Evolutionary conservation across 164 flowering plant genomes (phyloP), one percentile per base, ranked within the genome.

Genomic region (Kalanchoe fedtschenkoi): DNA sequence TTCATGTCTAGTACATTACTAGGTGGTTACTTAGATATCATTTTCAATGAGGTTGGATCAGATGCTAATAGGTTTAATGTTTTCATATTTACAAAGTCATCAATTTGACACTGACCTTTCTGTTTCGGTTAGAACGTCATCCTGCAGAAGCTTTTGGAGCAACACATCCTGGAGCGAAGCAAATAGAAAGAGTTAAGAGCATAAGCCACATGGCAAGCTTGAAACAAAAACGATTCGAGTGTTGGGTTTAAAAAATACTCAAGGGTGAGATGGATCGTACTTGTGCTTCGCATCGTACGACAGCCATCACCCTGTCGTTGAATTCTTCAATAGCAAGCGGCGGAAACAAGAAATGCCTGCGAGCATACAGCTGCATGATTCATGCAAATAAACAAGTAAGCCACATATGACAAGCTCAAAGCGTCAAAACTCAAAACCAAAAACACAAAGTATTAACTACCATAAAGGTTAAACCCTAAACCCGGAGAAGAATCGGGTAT

Each of bases 241-340:
- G n/a, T n/a, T n/a, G n/a, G n/a, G 19, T 24, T 17, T n/a, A 11
- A 26, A n/a, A 44, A 59, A 37, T 47, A 21, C 21, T 30, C 34
- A 19, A 34, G 11, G 13, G 5, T 16, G 32, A 34, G 32, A 57
- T 29, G 19, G 42, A 47, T 37, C 75, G 62, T 78, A 79, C 96
- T 70, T 91, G 96, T 65, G 98, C 85, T 72, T 91, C 96, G 70
- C 98, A 89, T n/a, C 98, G 89, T 26, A 87, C 96, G 41, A 91
- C 85, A 44, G 98, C 88, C 76, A 70, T 87, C 70, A 89, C 96
- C 14, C 88, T 88, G 24, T 78, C 83, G 74, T 89, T 89, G 71
- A 79, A 87, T 62, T 89, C 96, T 68, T 91, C 96, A 64, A 89
- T 83, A 70, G 65, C 83, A 54, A 84, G 69, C 0, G 95, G 91